These are phyloP conservation scores for cucumber (Cucumis sativus) DNA, from an alignment of 306 rosid species.

Conservation along the genomic window DNA sequence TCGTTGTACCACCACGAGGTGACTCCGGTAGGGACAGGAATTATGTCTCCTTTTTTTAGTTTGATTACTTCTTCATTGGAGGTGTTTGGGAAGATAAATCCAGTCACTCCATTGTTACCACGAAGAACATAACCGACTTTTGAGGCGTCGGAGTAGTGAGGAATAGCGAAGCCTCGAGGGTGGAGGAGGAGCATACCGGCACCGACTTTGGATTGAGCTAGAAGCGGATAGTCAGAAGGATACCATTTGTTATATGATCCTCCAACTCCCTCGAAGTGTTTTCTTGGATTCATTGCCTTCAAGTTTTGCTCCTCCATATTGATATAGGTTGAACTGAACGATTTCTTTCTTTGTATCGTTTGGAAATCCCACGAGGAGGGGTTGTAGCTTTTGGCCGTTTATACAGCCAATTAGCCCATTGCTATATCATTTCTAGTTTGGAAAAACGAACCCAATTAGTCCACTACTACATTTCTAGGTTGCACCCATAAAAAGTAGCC, in stretches of 20 bases:
- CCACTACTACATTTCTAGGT: too few species aligned
- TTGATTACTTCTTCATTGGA: conserved; percentile 34
- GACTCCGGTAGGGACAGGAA: conserved; percentile 34
- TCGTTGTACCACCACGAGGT: conserved; percentile 68
- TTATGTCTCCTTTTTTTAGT: conserved; percentile 36
- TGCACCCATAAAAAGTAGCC: too few species aligned
- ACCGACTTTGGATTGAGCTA: neutral
- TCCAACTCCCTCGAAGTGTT: neutral
- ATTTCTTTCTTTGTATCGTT: too few species aligned
- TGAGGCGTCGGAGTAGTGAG: neutral
- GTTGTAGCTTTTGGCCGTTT: too few species aligned
- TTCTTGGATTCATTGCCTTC: neutral
- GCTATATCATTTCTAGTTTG: too few species aligned
- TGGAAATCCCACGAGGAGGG: too few species aligned
- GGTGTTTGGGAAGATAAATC: conserved; percentile 21
- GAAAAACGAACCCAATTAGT: too few species aligned
- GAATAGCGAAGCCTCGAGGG: neutral
- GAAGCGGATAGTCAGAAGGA: neutral
- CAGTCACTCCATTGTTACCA: conserved; percentile 24
- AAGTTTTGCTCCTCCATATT: neutral
- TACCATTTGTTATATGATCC: neutral
- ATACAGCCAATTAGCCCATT: too few species aligned
- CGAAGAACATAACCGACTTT: neutral
- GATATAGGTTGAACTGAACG: too few species aligned
- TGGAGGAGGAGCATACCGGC: neutral